Evolutionary conservation across 345 rosid species (phyloP).

Genomic region (Rhodomyrtus tomentosa): DNA sequence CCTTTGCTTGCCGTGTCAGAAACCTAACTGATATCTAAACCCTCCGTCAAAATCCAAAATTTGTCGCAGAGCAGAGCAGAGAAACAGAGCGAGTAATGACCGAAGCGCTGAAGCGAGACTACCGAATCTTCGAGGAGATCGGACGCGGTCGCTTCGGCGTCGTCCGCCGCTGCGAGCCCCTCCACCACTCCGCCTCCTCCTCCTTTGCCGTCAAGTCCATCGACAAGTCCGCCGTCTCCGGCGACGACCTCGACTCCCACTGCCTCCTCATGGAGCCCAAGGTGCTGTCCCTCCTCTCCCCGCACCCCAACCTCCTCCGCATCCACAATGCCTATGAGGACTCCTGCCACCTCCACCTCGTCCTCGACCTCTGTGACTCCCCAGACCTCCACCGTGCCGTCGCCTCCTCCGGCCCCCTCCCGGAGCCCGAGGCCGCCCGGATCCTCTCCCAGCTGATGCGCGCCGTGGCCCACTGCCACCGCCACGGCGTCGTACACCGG

Average conservation of each 20-base stretch:
- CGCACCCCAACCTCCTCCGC: conserved; percentile 56
- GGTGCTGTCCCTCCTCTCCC: conserved; percentile 52
- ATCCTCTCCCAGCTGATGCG: conserved; percentile 28
- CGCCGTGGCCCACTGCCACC: conserved; percentile 46
- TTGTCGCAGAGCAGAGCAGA: neutral
- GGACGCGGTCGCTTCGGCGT: conserved; percentile 60
- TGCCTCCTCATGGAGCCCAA: conserved; percentile 50
- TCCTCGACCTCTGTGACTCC: conserved; percentile 55
- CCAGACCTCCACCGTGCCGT: conserved; percentile 37
- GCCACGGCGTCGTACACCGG: conserved; percentile 40
- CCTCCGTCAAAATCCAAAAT: neutral
- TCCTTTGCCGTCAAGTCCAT: conserved; percentile 56
- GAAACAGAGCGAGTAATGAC: conserved; percentile 20
- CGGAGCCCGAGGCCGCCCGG: conserved; percentile 36
- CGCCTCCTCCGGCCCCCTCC: conserved; percentile 17
- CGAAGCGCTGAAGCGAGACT: conserved; percentile 29
- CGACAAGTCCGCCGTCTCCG: conserved; percentile 34
- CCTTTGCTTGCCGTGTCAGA: neutral
- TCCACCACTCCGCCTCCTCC: conserved; percentile 1
- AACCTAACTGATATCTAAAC: neutral
- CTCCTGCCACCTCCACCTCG: conserved; percentile 37
- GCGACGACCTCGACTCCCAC: conserved; percentile 47
- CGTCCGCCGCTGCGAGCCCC: conserved; percentile 35
- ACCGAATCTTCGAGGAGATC: conserved; percentile 38
- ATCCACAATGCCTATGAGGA: conserved; percentile 50